Percentiles rank a stretch among this genome's conserved stretches.
Evolutionary conservation across 345 rosid species (phyloP).

Genomic region (Gynandropsis gynandra): DNA sequence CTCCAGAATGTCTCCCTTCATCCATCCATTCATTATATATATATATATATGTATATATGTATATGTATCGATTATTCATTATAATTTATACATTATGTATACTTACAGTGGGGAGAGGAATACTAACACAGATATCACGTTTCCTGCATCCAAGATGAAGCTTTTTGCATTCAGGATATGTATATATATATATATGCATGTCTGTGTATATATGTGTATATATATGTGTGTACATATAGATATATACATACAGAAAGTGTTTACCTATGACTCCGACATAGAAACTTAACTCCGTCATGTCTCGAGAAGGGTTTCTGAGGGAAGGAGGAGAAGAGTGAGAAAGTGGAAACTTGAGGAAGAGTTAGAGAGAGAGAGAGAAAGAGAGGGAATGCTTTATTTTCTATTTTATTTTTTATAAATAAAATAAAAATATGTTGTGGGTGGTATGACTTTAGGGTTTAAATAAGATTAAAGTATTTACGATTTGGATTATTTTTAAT

Average conservation of each 20-base stretch:
- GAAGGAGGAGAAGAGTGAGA: neutral
- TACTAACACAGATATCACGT: slow-evolving; percentile 57
- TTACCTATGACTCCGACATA: slow-evolving; percentile 56
- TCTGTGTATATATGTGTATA: neutral
- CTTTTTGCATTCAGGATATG: too few species aligned
- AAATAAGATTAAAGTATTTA: too few species aligned
- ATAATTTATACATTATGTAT: neutral
- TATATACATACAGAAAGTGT: neutral
- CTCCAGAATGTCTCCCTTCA: slow-evolving; percentile 50
- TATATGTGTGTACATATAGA: too few species aligned
- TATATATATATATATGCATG: neutral
- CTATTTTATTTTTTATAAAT: too few species aligned
- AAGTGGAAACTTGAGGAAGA: slow-evolving; percentile 6
- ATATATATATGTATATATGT: neutral
- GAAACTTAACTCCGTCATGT: slow-evolving; percentile 43
- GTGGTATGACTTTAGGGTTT: too few species aligned
- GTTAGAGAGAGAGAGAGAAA: neutral
- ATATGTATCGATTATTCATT: neutral
- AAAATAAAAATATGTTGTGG: too few species aligned
- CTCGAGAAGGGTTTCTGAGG: neutral
- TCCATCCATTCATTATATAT: neutral
- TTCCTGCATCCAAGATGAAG: slow-evolving; percentile 39
- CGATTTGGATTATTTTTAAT: too few species aligned
- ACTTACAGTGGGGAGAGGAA: slow-evolving; percentile 76
- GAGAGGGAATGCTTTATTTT: slow-evolving; percentile 17